Percentiles rank a stretch among this genome's conserved stretches.
phyloP scores from a whole-genome alignment of 108 stramenopile species.

The Nannochloropsis granulata region DNA sequence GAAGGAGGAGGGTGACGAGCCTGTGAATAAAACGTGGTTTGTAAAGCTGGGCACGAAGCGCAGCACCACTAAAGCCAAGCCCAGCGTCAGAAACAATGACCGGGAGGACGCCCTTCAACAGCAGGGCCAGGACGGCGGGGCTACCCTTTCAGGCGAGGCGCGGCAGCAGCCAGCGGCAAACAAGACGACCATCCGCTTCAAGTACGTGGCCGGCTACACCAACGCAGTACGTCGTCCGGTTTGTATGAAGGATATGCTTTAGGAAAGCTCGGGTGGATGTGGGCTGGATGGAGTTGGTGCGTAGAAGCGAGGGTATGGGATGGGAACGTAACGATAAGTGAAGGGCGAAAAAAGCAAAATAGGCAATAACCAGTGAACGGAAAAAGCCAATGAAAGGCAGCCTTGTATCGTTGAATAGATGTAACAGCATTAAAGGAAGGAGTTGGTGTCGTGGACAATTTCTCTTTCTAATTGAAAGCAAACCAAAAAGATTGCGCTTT shows the following conservation, averaged over 20 bases:
- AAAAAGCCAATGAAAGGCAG: too few relatives aligned
- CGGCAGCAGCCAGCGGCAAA: neutral
- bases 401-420: too few relatives aligned
- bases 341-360: too few relatives aligned
- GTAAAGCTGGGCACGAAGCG: neutral
- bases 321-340: neutral
- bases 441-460: too few relatives aligned
- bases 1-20: neutral
- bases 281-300: too few relatives aligned
- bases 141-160: neutral
- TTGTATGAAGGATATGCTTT: conserved; percentile 17
- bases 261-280: neutral
- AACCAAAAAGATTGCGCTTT: too few relatives aligned
- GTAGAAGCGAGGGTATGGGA: neutral
- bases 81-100: neutral
- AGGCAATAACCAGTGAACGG: too few relatives aligned
- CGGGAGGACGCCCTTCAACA: neutral
- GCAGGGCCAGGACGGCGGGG: neutral
- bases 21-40: neutral
- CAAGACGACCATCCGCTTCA: conserved; percentile 3
- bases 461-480: too few relatives aligned
- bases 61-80: neutral
- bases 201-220: conserved; percentile 19
- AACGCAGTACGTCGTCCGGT: conserved; percentile 25
- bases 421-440: too few relatives aligned